Conservation (phyloP, 352 stramenopile genomes). For the Salisapilia sapeloensis region DNA sequence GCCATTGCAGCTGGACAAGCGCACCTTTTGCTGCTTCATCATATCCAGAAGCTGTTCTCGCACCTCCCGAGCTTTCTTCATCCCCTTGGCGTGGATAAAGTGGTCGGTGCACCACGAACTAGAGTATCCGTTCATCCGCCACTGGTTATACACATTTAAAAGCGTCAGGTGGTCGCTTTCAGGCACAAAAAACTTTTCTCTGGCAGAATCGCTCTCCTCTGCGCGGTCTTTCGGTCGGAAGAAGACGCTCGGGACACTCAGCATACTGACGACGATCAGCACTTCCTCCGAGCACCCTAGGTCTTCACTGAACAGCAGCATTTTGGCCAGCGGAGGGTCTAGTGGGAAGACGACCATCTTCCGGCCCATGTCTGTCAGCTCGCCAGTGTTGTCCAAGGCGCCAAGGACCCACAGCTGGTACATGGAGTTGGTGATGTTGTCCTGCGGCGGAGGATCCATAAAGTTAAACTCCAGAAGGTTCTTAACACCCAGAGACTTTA, state of each 20-base stretch:
- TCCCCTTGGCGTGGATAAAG: conserved; percentile 95
- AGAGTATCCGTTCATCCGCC: conserved; percentile 92
- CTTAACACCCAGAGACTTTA: conserved; percentile 95
- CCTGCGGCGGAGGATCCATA: conserved; percentile 94
- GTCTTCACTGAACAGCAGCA: conserved; percentile 92
- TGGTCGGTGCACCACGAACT: conserved; percentile 88
- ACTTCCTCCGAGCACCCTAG: conserved; percentile 91
- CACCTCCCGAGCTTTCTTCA: conserved; percentile 86
- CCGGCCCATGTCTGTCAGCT: conserved; percentile 90
- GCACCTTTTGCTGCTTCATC: conserved; percentile 94
- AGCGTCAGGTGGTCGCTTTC: conserved; percentile 96
- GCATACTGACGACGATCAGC: conserved; percentile 93
- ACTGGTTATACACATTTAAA: conserved; percentile 92
- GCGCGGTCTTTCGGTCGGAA: conserved; percentile 94
- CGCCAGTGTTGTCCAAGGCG: conserved; percentile 94
- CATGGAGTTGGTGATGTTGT: conserved; percentile 97
- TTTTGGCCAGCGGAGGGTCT: conserved; percentile 90
- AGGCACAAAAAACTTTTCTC: conserved; percentile 98
- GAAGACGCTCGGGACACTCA: conserved; percentile 94
- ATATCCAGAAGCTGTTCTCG: conserved; percentile 94
- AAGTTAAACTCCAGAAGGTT: conserved; percentile 97
- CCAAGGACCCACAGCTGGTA: conserved; percentile 98
- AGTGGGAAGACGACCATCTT: conserved; percentile 98
- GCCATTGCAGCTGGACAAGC: conserved; percentile 77
- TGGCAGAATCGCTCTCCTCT: conserved; percentile 93